phyloP scores from a whole-genome alignment of 176 grass and related monocot genomes.

The Eragrostis curvula region DNA sequence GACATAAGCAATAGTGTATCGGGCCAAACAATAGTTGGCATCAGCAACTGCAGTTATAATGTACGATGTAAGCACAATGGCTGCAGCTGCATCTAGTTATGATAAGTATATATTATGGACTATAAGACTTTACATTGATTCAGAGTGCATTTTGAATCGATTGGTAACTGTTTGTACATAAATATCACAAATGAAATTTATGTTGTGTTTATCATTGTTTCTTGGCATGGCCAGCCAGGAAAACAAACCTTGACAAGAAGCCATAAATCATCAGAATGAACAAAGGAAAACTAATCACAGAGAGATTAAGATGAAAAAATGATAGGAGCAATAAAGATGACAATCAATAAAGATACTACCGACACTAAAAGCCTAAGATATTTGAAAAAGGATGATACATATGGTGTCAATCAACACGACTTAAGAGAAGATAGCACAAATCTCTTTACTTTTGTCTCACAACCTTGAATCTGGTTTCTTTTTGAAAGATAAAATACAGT shows the following conservation, averaged over 20 bases:
- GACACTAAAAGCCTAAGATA: neutral
- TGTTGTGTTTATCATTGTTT: neutral
- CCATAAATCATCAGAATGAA: neutral
- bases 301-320: neutral
- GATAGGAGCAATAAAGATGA: neutral
- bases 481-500: too few species aligned
- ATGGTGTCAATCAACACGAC: too few species aligned
- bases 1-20: slow-evolving; percentile 27
- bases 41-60: slow-evolving; percentile 5
- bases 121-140: slow-evolving; percentile 9
- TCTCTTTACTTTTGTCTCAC: too few species aligned
- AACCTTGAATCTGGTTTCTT: too few species aligned
- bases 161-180: slow-evolving; percentile 17
- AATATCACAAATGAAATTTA: neutral
- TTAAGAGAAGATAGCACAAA: too few species aligned
- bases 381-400: neutral
- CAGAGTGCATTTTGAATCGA: neutral
- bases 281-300: too few species aligned
- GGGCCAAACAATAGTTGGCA: slow-evolving; percentile 11
- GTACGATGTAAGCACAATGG: slow-evolving; percentile 10
- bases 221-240: neutral
- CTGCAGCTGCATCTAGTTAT: neutral
- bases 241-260: neutral
- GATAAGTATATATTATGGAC: neutral
- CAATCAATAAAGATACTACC: slow-evolving; percentile 26